Evolutionary conservation across 495 filamentous ascomycete genomes (phyloP), one percentile per base, ranked within the genome.

Genomic region (Pyrenula massariospora): DNA sequence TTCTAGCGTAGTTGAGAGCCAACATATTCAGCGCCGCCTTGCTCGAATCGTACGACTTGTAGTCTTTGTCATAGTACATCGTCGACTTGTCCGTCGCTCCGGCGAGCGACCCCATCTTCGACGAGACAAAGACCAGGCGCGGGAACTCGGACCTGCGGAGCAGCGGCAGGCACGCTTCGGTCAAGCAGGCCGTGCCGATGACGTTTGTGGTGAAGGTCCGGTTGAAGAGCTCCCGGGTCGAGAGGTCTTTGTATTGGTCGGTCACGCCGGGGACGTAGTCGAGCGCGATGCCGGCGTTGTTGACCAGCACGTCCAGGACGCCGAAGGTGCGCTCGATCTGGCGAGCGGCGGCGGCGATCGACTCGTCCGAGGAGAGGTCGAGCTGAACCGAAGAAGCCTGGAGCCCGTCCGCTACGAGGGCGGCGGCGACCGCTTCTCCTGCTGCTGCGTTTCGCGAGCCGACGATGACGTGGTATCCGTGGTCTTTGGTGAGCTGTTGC

Each of bases 21-120:
- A 70, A 50, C 73, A 74, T 74, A 50, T 74, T 70, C 53, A 76
- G 10, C 12, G 73, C 73, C 19, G 72, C 70, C 61, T 76, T 76
- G 58, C 70, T 73, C 25, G 63, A 60, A 1, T 72, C 63, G 53
- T 75, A 74, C 24, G 63, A 60, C 22, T 64, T 62, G 24, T 47
- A 63, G 0, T 60, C 20, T 1, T 56, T 25, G 12, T 58, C 49
- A 48, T 68, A 68, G 48, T 55, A 59, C 1, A 55, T 48, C 20
- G 60, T 59, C 12, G 50, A 48, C 10, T 62, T 58, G 47, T 76
- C 68, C 0, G 64, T 21, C 12, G 70, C 64, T 15, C 67, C 58
- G 10, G 36, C 55, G 47, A 73, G 25, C 1, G 74, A 77, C 1
- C 68, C 69, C 24, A 72, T 55, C 15, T 58, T 62, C 10, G 67